phyloP scores from a whole-genome alignment of 148 eudicot genomes.

The Diospyros lotus region DNA sequence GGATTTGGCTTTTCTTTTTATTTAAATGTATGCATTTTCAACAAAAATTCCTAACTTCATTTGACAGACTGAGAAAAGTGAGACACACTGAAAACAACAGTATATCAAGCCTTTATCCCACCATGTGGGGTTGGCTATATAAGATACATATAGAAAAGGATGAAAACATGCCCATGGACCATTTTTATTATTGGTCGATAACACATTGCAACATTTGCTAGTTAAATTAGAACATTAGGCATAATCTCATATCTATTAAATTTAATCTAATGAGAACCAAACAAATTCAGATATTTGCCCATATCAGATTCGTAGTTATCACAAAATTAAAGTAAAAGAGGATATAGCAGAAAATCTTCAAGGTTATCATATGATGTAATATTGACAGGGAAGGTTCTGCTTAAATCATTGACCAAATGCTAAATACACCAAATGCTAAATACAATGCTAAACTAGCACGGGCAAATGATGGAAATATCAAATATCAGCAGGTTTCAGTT shows the following conservation, averaged over 20 bases:
- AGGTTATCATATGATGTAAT: not conserved
- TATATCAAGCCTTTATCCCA: no score
- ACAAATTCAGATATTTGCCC: not conserved
- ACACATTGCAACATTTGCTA: not conserved
- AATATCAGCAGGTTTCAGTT: no score
- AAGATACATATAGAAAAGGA: no score
- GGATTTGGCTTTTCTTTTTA: not conserved
- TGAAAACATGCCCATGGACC: no score
- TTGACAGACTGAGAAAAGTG: no score
- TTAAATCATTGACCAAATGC: not conserved
- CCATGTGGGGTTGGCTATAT: no score
- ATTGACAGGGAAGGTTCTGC: not conserved
- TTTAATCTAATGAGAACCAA: not conserved
- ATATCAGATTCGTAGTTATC: not conserved
- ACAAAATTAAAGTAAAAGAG: not conserved
- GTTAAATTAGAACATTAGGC: not conserved
- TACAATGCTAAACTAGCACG: not conserved
- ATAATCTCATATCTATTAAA: not conserved
- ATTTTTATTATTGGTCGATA: no score
- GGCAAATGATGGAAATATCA: not conserved
- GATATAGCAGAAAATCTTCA: not conserved
- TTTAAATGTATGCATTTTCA: not conserved
- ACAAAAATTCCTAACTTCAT: not conserved
- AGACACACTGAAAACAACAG: no score
- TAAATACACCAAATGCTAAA: not conserved